These are phyloP conservation scores for Perkinsus marinus DNA, from an alignment of 169 alveolate species.

Conservation along the genomic window DNA sequence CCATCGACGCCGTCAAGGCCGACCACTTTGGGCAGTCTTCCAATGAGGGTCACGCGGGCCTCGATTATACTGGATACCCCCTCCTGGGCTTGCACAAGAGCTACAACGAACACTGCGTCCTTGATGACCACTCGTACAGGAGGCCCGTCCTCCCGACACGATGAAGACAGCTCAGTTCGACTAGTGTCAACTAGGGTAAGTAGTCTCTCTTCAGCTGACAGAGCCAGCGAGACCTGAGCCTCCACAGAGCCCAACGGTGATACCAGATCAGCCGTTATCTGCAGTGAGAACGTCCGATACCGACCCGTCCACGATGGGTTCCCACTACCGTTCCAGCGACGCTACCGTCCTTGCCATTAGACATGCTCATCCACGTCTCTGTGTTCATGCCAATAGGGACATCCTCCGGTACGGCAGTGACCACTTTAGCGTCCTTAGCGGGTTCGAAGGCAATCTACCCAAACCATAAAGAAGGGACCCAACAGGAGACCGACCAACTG, in stretches of 20 bases:
- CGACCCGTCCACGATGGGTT: no score
- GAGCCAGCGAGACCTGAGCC: not conserved
- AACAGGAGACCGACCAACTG: not conserved
- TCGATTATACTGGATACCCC: not conserved
- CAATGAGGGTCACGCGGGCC: not conserved
- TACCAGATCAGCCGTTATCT: not conserved
- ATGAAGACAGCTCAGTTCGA: no score
- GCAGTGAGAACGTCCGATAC: no score
- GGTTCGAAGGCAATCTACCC: not conserved
- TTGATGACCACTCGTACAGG: no score
- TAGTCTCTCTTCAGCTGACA: not conserved
- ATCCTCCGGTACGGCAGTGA: not conserved
- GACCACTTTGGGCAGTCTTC: no score
- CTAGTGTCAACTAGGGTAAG: no score
- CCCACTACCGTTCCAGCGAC: not conserved
- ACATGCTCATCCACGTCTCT: not conserved
- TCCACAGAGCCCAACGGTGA: no score
- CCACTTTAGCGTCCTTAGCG: not conserved
- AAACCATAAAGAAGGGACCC: not conserved
- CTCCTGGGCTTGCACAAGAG: not conserved
- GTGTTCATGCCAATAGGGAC: not conserved
- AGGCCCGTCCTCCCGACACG: no score
- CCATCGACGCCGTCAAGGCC: no score
- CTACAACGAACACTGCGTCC: no score
- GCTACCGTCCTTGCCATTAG: not conserved